Evolutionary conservation across 495 filamentous ascomycete genomes (phyloP), one percentile per base, ranked within the genome.

Genomic region (Trichoderma gamsii): DNA sequence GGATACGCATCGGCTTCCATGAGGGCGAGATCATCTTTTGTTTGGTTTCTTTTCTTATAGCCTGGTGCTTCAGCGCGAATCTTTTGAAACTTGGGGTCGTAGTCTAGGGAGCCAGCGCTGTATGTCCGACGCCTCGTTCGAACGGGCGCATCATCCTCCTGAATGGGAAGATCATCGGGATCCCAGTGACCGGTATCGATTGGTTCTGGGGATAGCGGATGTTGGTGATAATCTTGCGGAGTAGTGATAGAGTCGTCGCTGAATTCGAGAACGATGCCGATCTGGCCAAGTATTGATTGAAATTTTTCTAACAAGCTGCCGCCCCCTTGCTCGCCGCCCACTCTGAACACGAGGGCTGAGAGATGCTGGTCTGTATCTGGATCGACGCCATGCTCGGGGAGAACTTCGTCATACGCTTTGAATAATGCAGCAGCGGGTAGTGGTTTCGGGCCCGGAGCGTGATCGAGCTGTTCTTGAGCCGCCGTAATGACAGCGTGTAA

Each of bases 341-440:
- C 86, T 72, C 86, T 87, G 73, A 92, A 87, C 61, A 95, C 73
- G 72, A 91, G 86, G 73, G 87, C 85, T 75, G 90, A 83, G 71
- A 89, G 89, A 59, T 85, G 80, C 71, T 84, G 85, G 73, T 92
- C 89, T 69, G 89, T 84, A 70, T 89, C 86, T 56, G 85, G 81
- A 68, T 90, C 79, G 66, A 87, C 73, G 63, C 85, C 87, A 82
- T 88, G 76, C 73, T 88, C 80, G 6, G 80, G 79, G 59, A 93
- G 81, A 23, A 89, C 81, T 66, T 83, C 79, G 70, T 92, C 87
- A 71, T 93, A 93, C 32, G 90, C 89, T 21, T 82, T 79, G 76
- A 92, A 93, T 32, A 93, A 83, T 27, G 90, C 89, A 74, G 86
- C 85, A 70, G 87, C 90, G n/a, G 90, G 89, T 18, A 86, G 78